A percentile compares a stretch with the other conserved stretches of the same genome.
These are phyloP conservation scores for Thalassiosira ordinaria DNA, from an alignment of 352 stramenopile genomes.

Conservation along the genomic window DNA sequence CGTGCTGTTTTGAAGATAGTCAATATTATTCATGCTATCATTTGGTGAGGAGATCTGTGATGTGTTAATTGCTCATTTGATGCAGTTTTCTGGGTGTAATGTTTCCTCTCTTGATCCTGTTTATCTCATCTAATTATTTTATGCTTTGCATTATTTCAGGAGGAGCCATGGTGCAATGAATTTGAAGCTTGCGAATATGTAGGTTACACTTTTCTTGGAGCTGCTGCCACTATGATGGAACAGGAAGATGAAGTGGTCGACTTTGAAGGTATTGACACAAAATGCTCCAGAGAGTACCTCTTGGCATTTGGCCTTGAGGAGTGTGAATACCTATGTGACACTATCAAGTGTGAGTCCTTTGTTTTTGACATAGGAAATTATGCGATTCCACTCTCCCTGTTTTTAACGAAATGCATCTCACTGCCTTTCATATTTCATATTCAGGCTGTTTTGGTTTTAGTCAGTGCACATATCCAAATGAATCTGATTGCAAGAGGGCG, in stretches of 20 bases:
- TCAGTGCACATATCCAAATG: conserved; percentile 9
- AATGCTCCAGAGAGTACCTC: conserved; percentile 13
- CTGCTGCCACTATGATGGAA: not conserved
- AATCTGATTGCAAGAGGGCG: conserved; percentile 1
- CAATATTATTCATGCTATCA: conserved; percentile 26
- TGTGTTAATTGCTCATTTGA: too few relatives aligned
- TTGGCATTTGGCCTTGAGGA: conserved; percentile 1
- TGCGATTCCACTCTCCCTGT: too few relatives aligned
- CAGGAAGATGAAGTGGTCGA: not conserved
- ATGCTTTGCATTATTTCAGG: too few relatives aligned
- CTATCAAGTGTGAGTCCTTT: conserved; percentile 4
- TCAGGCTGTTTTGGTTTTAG: conserved; percentile 9
- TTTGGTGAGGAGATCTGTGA: conserved; percentile 24
- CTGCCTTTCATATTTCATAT: too few relatives aligned
- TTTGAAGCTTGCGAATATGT: conserved; percentile 12
- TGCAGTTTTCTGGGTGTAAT: too few relatives aligned
- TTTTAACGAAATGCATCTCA: too few relatives aligned
- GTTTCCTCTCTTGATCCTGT: too few relatives aligned
- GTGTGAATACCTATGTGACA: not conserved
- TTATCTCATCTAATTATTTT: too few relatives aligned
- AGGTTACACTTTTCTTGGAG: conserved; percentile 13
- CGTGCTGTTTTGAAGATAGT: conserved; percentile 25
- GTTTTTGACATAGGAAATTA: too few relatives aligned
- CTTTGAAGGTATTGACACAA: not conserved
- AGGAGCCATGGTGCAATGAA: conserved; percentile 19